These are phyloP conservation scores for Chaetomiaceae sp. DNA, from an alignment of 2,329 filamentous ascomycete genomes.

Conservation along the genomic window DNA sequence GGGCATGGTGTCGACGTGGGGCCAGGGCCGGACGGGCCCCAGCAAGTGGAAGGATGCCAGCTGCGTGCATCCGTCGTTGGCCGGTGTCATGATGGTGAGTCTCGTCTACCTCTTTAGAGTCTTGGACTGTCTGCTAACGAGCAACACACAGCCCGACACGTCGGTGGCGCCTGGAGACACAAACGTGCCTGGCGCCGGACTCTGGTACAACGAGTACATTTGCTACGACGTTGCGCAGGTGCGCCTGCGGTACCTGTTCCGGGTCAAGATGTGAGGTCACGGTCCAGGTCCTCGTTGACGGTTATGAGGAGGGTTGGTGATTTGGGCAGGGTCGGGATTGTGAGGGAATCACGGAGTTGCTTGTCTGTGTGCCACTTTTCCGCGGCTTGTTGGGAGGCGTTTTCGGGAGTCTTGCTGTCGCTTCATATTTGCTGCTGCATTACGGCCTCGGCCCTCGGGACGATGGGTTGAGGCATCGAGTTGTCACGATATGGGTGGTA, in stretches of 20 bases:
- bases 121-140: conserved; percentile 12
- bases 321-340: too few species aligned
- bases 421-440: too few species aligned
- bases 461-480: too few species aligned
- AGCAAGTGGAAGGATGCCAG: conserved; percentile 70
- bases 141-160: conserved; percentile 44
- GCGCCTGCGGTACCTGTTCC: conserved; percentile 64
- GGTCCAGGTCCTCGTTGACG: neutral
- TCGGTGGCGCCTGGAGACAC: conserved; percentile 45
- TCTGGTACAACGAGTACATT: conserved; percentile 72
- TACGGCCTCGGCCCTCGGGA: too few species aligned
- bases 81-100: conserved; percentile 66
- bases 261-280: conserved; percentile 46
- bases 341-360: too few species aligned
- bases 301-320: too few species aligned
- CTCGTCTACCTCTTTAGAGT: neutral
- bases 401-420: neutral
- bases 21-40: conserved; percentile 62
- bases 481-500: too few species aligned
- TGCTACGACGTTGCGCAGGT: conserved; percentile 66
- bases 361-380: too few species aligned
- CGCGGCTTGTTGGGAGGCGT: neutral
- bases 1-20: conserved; percentile 65
- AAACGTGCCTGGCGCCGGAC: conserved; percentile 39
- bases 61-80: conserved; percentile 58